phyloP scores from a whole-genome alignment of 495 filamentous ascomycete species.

The Aspergillus ostianus region DNA sequence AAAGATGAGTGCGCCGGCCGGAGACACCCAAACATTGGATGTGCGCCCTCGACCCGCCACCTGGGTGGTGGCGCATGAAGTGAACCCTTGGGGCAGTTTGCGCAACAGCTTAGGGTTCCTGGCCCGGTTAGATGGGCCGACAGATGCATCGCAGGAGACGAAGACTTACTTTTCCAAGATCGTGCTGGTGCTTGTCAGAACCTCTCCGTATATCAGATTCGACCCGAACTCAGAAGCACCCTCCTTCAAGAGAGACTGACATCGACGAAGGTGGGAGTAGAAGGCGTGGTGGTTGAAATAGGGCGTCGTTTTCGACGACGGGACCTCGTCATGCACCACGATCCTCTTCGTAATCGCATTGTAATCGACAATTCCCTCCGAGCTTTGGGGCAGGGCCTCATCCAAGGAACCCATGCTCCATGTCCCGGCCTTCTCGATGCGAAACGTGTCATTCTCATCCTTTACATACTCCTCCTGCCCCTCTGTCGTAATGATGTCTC shows the following conservation, averaged over 20 bases:
- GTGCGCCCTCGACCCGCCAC: constrained; percentile 90
- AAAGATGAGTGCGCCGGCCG: constrained; percentile 81
- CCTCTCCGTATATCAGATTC: constrained; percentile 82
- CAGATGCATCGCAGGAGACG: constrained; percentile 5
- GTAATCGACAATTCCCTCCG: constrained; percentile 70
- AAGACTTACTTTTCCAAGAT: constrained; percentile 81
- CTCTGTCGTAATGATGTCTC: constrained; percentile 66
- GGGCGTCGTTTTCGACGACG: constrained; percentile 73
- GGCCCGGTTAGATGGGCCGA: constrained; percentile 18
- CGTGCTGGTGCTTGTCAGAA: constrained; percentile 91
- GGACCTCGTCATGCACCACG: constrained; percentile 66
- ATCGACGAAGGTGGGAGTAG: constrained; percentile 68
- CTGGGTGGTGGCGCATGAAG: constrained; percentile 87
- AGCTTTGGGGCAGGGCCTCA: constrained; percentile 44
- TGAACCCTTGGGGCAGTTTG: constrained; percentile 77
- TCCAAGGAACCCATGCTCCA: constrained; percentile 61
- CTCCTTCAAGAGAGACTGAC: constrained; percentile 54
- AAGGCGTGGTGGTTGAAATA: constrained; percentile 84
- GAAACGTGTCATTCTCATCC: constrained; percentile 83
- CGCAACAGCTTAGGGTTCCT: constrained; percentile 78
- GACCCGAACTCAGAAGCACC: constrained; percentile 69
- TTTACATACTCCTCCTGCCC: constrained; percentile 72
- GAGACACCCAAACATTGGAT: constrained; percentile 92
- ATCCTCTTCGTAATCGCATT: constrained; percentile 69
- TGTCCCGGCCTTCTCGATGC: constrained; percentile 60